phyloP scores from a whole-genome alignment of 495 filamentous ascomycete genomes.

The Rusavskia elegans region DNA sequence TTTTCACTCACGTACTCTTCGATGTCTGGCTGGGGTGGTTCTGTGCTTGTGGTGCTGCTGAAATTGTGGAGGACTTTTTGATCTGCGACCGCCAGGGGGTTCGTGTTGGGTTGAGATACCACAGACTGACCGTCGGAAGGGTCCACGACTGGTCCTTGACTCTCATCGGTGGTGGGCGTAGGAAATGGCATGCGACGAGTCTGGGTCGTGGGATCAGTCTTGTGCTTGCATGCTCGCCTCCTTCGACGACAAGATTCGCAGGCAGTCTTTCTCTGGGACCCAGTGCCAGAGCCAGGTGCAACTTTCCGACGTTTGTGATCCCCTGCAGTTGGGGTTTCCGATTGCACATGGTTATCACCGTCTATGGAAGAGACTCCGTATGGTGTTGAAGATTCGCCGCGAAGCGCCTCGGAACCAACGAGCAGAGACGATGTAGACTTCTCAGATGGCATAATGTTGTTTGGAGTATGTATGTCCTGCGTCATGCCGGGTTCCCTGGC shows the following conservation, averaged over 20 bases:
- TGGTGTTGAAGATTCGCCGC: neutral
- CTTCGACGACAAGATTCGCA: slow-evolving; percentile 39
- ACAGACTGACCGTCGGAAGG: no score
- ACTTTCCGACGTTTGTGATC: slow-evolving; percentile 19
- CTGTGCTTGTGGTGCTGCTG: no score
- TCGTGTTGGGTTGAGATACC: no score
- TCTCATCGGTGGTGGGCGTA: neutral
- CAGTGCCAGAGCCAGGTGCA: slow-evolving; percentile 20
- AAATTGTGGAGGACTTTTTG: no score
- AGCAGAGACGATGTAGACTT: no score
- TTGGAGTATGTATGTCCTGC: neutral
- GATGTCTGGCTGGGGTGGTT: no score
- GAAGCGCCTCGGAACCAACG: neutral
- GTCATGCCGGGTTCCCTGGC: neutral
- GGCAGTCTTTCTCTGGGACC: slow-evolving; percentile 35
- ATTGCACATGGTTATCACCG: neutral
- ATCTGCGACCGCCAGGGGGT: no score
- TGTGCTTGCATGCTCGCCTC: slow-evolving; percentile 37
- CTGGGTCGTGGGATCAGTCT: slow-evolving; percentile 20
- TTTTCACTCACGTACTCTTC: no score
- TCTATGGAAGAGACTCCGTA: neutral
- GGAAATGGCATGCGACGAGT: neutral
- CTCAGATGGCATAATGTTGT: neutral
- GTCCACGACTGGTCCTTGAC: no score
- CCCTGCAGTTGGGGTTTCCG: neutral